These are phyloP conservation scores for Lipomyces orientalis DNA, from an alignment of 805 yeast genomes.

Conservation along the genomic window DNA sequence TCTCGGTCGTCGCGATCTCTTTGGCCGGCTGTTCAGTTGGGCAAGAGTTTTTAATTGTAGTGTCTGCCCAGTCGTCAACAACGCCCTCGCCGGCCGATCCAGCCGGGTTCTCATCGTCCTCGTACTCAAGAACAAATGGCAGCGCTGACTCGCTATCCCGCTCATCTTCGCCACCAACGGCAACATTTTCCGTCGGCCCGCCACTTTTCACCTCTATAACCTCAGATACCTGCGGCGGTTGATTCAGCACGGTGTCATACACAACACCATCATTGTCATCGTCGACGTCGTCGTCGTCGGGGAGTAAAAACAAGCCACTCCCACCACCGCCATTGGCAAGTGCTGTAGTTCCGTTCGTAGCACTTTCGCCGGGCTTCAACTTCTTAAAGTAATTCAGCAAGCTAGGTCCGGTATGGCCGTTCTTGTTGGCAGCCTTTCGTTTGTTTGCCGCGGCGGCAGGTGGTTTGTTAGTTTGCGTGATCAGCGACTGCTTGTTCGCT, in stretches of 20 bases:
- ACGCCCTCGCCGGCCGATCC: not conserved
- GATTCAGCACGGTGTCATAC: not conserved
- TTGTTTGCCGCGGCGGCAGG: not conserved
- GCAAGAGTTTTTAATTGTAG: not conserved
- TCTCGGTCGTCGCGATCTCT: not conserved
- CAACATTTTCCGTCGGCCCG: not conserved
- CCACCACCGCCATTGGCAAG: not conserved
- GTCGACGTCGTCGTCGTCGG: not conserved
- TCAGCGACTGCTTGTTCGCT: not conserved
- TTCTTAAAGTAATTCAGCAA: constrained; percentile 11
- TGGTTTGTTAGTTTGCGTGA: not conserved
- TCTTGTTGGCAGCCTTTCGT: not conserved
- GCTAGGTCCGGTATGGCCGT: constrained; percentile 6
- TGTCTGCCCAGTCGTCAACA: not conserved
- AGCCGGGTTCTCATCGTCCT: not conserved
- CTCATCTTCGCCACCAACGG: not conserved
- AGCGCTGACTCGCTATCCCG: not conserved
- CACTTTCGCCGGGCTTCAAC: not conserved
- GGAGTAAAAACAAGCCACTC: not conserved
- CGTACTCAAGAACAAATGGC: constrained; percentile 5
- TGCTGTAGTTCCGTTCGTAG: not conserved
- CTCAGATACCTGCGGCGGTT: not conserved
- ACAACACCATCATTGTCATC: not conserved
- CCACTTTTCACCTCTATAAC: not conserved
- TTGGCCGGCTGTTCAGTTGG: not conserved